Base-by-base conservation (phyloP, 495 filamentous ascomycete genomes). In the Neurospora africana region DNA sequence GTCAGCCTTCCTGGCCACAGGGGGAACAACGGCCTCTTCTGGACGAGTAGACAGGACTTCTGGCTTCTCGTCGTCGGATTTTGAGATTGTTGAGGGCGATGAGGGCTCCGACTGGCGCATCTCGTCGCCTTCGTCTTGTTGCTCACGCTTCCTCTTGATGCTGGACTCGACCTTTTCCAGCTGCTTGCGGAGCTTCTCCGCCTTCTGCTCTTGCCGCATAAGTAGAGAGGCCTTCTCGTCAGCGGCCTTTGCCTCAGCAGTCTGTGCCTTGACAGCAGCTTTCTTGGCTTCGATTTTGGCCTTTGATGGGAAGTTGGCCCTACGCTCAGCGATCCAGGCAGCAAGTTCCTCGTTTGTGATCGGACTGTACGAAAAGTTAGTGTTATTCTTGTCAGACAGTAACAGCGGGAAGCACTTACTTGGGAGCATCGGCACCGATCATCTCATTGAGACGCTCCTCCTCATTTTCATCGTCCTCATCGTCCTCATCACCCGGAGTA, bases 381-480 rank as follows among this genome's bases (percentile, higher is more conserved):
- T 27, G 21, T 41, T 58, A 58, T 58, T 27, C 47, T 30, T 2
- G 19, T 65, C 15, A 75, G 79, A 72, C 80, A 86, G 5, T 11
- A 53, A 68, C 27, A 41, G 75, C 58, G 75, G 37, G 71, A 73
- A 79, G 68, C 40, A 76, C 79, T 73, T 81, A 88, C 86, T 85
- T 81, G 41, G 82, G 83, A n/a, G 81, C 81, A 68, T 85, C 83
- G 39, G 78, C 76, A 30, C 84, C 84, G 71, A 83, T 79, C 68
- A 84, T 74, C 80, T 95, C 92, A 74, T 91, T 89, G 11, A 87
- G 84, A 72, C 91, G 91, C 79, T 58, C 41, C 41, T 92, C 88
- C 73, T 90, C 87, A 73, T 94, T 92, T 91, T 89, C 69, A 89
- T 88, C 89, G 74, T 92, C 91, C 70, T 91, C 88, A 58, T 90